Conservation (phyloP, 2,329 filamentous ascomycete species). For the Pseudogymnoascus sp. region DNA sequence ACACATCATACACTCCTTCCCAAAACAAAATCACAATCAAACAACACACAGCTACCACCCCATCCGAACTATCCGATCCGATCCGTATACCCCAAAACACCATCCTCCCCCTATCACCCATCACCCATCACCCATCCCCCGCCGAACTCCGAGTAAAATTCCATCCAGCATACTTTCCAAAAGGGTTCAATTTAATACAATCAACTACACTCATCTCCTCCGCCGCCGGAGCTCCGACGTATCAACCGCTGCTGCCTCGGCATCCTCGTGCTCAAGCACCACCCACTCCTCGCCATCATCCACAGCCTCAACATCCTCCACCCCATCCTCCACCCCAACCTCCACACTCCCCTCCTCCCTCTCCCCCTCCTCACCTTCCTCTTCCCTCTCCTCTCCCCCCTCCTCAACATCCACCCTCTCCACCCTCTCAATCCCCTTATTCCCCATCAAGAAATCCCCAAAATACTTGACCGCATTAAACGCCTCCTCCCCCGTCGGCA, state of each 20-base stretch:
- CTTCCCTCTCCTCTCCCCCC: background rate
- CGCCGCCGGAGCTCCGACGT: conserved; percentile 21
- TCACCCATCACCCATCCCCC: background rate
- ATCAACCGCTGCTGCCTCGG: conserved; percentile 14
- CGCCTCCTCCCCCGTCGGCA: conserved; percentile 83
- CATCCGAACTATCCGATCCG: background rate
- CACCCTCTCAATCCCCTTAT: conserved; percentile 54
- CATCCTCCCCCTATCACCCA: background rate
- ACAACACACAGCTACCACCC: background rate
- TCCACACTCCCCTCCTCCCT: background rate
- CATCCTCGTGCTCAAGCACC: conserved; percentile 7
- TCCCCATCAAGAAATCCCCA: conserved; percentile 67
- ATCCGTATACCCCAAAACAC: background rate
- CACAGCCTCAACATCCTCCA: background rate
- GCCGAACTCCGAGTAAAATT: background rate
- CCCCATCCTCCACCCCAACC: background rate
- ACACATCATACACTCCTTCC: background rate
- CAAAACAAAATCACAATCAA: background rate
- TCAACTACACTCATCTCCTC: conserved; percentile 6
- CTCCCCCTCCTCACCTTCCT: background rate
- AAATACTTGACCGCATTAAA: conserved; percentile 77
- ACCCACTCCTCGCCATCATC: conserved; percentile 2
- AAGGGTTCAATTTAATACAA: background rate
- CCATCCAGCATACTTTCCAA: background rate
- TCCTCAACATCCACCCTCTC: conserved; percentile 29